phyloP scores from a whole-genome alignment of 2,329 filamentous ascomycete species.

The Epichloe gansuensis region DNA sequence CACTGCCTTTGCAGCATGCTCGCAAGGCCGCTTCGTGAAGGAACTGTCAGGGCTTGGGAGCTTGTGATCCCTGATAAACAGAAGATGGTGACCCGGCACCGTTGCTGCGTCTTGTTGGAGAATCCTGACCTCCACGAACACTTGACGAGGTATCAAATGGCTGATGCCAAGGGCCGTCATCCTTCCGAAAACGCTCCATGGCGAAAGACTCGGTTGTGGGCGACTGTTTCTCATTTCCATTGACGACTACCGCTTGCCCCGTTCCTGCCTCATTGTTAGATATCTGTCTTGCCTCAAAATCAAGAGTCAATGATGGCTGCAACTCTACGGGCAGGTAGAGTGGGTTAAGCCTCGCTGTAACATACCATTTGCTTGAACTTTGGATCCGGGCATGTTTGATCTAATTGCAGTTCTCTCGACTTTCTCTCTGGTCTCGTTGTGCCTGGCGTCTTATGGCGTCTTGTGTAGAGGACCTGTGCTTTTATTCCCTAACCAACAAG shows the following conservation, averaged over 20 bases:
- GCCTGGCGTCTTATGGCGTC: neutral
- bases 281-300: neutral
- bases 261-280: neutral
- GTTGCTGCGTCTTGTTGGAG: neutral
- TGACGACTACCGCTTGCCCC: neutral
- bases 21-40: neutral
- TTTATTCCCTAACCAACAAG: neutral
- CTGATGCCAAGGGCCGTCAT: constrained; percentile 4
- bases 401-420: neutral
- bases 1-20: too few relatives aligned
- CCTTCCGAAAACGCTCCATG: constrained; percentile 2
- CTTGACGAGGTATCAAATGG: neutral
- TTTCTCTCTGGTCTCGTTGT: neutral
- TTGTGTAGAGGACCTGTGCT: neutral
- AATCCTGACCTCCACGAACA: neutral
- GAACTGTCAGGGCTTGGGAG: neutral
- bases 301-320: neutral
- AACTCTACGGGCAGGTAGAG: neutral
- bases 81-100: neutral
- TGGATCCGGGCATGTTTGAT: neutral
- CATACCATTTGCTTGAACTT: neutral
- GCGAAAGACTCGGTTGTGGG: neutral
- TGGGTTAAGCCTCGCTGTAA: neutral
- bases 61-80: neutral
- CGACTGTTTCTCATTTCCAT: neutral